Conservation (phyloP, 441 rosid genomes). For the Pelargonium fulgidum region DNA sequence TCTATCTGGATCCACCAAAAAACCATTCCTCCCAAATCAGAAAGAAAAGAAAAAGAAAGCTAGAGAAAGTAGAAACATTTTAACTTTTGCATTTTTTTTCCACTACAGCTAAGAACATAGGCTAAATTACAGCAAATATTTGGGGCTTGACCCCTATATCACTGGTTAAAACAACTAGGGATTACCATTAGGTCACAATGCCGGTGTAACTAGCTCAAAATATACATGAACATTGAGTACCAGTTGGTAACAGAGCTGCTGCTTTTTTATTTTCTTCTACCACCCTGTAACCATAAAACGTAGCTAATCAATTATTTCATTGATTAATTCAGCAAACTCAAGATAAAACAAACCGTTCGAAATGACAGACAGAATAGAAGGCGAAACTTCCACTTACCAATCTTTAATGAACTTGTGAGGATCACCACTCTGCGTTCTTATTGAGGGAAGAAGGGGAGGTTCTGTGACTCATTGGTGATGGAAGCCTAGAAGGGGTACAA, state of each 20-base stretch:
- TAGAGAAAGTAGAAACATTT: not conserved
- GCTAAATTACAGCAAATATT: not conserved
- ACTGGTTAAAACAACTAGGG: not conserved
- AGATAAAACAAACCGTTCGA: not conserved
- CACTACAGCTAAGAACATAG: slow-evolving; percentile 6
- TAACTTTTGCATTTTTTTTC: not conserved
- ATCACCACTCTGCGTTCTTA: not conserved
- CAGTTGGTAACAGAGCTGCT: slow-evolving; percentile 6
- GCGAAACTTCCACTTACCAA: not conserved
- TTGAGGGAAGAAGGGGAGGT: not conserved
- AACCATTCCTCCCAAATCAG: slow-evolving; percentile 9
- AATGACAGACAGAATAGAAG: not conserved
- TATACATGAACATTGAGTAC: not conserved
- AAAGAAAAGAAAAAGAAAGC: not conserved
- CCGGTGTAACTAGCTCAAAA: slow-evolving; percentile 2
- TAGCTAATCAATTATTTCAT: not conserved
- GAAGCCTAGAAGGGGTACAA: not conserved
- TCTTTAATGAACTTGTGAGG: not conserved
- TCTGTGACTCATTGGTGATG: not conserved
- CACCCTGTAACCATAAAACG: not conserved
- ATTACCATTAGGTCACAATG: slow-evolving; percentile 1
- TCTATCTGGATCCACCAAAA: slow-evolving; percentile 4
- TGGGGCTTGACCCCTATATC: not conserved
- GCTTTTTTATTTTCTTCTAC: not conserved
- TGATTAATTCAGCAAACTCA: not conserved